Conservation (phyloP, 768 basidiomycete genomes). For the Bullera alba region DNA sequence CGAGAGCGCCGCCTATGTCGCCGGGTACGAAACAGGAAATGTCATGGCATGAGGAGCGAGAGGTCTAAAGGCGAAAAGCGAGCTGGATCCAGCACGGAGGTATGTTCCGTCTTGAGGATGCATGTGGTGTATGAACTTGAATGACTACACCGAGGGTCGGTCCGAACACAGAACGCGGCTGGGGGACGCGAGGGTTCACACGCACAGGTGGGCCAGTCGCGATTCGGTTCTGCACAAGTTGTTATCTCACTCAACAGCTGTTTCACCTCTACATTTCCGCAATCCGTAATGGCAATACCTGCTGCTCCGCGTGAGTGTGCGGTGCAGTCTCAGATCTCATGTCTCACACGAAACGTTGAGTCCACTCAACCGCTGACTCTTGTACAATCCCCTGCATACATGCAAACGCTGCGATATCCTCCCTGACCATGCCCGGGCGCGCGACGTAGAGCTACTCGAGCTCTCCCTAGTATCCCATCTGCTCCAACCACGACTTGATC, state of each 20-base stretch:
- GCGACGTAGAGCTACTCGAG: too few species aligned
- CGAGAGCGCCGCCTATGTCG: slow-evolving; percentile 87
- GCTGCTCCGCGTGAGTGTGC: background rate
- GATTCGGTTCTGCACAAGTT: background rate
- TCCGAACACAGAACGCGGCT: background rate
- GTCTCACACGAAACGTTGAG: too few species aligned
- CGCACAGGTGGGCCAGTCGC: background rate
- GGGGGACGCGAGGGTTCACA: background rate
- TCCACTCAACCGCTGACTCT: too few species aligned
- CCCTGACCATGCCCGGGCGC: background rate
- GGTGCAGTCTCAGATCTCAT: too few species aligned
- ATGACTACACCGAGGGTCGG: background rate
- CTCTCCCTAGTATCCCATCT: too few species aligned
- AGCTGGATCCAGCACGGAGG: too few species aligned
- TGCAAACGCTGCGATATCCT: background rate
- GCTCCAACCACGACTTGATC: background rate
- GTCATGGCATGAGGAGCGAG: slow-evolving; percentile 58
- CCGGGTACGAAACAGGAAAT: slow-evolving; percentile 78
- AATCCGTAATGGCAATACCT: too few species aligned
- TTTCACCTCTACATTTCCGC: too few species aligned
- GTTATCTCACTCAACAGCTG: too few species aligned
- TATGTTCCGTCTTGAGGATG: background rate
- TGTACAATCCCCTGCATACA: too few species aligned
- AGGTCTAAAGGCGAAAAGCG: too few species aligned
- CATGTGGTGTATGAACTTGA: background rate